Evolutionary conservation across 2,329 filamentous ascomycete species (phyloP), one percentile per base, ranked within the genome.

Genomic region (Hypomyces rosellus): DNA sequence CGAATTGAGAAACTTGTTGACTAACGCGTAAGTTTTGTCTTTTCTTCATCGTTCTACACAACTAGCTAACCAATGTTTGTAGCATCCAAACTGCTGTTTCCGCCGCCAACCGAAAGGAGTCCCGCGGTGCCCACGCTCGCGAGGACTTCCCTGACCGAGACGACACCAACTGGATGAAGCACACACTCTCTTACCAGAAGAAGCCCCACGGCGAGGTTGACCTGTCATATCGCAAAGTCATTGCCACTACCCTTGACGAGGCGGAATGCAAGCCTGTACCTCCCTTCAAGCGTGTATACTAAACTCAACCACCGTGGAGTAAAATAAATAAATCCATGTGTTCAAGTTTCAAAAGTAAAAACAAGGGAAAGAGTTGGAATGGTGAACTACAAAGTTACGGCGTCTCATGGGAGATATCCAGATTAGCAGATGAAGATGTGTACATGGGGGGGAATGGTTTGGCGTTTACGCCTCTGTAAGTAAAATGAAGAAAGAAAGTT

Each of bases 91-190:
- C 93, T 46, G 93, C 93, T 55, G 81, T 85, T 61, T 82, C 90
- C 33, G 93, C 93, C 56, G 89, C 90, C 52, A 92, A 92, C 75
- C 85, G 93, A 67, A 96, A 96, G 80, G 93, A 99, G 75, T 96
- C 90, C 50, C 88, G 93, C 75, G 93, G 93, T 68, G 93, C 93
- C 20, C 93, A 99, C 73, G 93, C 93, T 59, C 88, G 93, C 60
- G 93, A 99, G 77, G 93, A 99, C 69, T 97, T 72, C 80, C 92
- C 92, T 51, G 91, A 97, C 15, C 86, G 93, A 76, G 89, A 97
- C 67, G 93, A 99, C 68, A 79, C 85, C 72, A 86, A 95, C 71
- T 97, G 92, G 92, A 96, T 96, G 92, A 97, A 97, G 85, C 93
- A 99, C 81, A 95, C 89, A 42, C 81, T 99, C 55, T 89, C 86